These are phyloP conservation scores for Hyphopichia pseudoburtonii DNA, from an alignment of 1,139 yeast species.

Conservation along the genomic window DNA sequence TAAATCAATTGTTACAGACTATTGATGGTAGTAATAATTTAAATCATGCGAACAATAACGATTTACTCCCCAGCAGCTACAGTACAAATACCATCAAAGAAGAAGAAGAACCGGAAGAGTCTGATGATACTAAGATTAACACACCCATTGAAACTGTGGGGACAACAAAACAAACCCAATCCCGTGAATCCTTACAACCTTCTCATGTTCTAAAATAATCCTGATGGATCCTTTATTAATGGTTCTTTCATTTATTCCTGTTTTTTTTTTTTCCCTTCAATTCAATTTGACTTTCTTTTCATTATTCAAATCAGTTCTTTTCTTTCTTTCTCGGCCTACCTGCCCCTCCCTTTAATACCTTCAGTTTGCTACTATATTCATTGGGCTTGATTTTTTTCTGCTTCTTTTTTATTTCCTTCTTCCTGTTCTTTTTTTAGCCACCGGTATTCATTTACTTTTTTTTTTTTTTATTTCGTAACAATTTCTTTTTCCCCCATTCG, in stretches of 20 bases:
- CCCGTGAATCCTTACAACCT: slow-evolving; percentile 4
- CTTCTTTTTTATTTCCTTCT: no score
- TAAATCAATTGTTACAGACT: slow-evolving; percentile 34
- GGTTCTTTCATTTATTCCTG: neutral
- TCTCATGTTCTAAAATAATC: slow-evolving; percentile 3
- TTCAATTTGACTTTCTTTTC: neutral
- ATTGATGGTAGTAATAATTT: slow-evolving; percentile 10
- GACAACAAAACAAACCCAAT: neutral
- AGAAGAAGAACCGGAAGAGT: slow-evolving; percentile 41
- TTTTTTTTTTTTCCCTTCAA: neutral
- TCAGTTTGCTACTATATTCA: neutral
- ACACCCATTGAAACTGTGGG: slow-evolving; percentile 1
- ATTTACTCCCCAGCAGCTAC: slow-evolving; percentile 26
- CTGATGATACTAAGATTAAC: slow-evolving; percentile 5
- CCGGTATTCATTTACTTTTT: no score
- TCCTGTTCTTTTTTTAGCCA: no score
- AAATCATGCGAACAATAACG: slow-evolving; percentile 14
- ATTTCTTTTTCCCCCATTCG: no score
- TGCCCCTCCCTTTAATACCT: neutral
- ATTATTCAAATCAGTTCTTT: no score
- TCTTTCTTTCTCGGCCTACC: no score
- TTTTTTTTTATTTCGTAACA: no score
- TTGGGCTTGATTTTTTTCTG: neutral
- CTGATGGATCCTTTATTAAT: neutral
- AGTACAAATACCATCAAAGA: slow-evolving; percentile 41